A percentile compares a stretch with the other conserved stretches of the same genome.
phyloP scores from a whole-genome alignment of 2,329 filamentous ascomycete species.

The Stemphylium lycopersici region DNA sequence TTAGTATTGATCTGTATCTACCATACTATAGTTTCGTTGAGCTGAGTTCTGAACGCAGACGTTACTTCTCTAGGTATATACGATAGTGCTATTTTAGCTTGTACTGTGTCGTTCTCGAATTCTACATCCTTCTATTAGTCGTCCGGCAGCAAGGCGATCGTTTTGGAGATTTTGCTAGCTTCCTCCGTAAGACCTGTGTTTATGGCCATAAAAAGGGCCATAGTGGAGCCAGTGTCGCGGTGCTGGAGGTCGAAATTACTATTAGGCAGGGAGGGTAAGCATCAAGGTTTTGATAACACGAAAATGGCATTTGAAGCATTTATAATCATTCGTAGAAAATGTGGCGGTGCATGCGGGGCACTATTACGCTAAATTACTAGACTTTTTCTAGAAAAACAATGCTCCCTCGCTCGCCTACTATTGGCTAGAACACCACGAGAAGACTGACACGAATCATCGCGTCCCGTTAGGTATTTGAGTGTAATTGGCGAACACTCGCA shows the following conservation, averaged over 20 bases:
- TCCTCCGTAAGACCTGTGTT: not conserved
- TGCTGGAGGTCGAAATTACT: not conserved
- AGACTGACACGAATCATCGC: not conserved
- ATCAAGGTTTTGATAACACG: not conserved
- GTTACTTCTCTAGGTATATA: constrained; percentile 5
- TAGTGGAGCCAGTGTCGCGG: not conserved
- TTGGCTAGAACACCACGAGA: not conserved
- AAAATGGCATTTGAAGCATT: not conserved
- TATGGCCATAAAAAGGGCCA: constrained; percentile 2
- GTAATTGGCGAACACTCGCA: not conserved
- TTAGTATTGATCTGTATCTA: not conserved
- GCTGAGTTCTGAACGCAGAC: not conserved
- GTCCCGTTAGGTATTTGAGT: not conserved
- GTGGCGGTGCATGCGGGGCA: constrained; percentile 3
- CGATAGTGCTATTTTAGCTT: not conserved
- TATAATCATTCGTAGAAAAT: not conserved
- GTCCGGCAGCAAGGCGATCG: constrained; percentile 1
- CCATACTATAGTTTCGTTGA: constrained; percentile 5
- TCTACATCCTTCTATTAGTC: constrained; percentile 4
- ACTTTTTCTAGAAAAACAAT: not conserved
- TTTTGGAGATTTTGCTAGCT: not conserved
- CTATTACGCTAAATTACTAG: not conserved
- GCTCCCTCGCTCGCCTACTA: not conserved
- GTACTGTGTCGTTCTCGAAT: not conserved
- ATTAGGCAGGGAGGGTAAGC: not conserved